Percentiles rank a stretch among this genome's conserved stretches.
phyloP scores from a whole-genome alignment of 129 eudicot species.

The Lactuca sativa region DNA sequence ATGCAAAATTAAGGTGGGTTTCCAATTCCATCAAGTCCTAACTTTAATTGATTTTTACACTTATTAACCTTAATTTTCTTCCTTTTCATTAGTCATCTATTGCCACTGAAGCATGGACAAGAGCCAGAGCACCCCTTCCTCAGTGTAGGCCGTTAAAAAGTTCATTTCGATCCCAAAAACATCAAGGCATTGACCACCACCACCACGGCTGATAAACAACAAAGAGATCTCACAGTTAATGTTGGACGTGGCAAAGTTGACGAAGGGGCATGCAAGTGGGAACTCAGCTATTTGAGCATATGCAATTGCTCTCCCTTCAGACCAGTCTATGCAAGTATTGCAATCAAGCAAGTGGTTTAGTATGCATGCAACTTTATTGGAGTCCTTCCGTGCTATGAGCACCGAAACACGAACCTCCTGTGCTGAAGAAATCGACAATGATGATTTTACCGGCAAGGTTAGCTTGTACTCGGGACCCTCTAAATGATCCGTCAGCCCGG shows the following conservation, averaged over 20 bases:
- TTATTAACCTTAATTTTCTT: background rate
- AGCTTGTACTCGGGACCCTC: conserved; percentile 83
- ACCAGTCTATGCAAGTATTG: conserved; percentile 51
- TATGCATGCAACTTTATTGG: conserved; percentile 69
- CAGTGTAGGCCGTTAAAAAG: conserved; percentile 81
- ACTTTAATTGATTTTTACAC: too few species aligned
- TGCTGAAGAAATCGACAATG: conserved; percentile 54
- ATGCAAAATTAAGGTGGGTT: too few species aligned
- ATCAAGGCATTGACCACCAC: conserved; percentile 56
- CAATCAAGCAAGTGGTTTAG: conserved; percentile 51
- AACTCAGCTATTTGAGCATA: conserved; percentile 80
- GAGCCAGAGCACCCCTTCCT: conserved; percentile 81
- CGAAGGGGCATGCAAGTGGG: conserved; percentile 76
- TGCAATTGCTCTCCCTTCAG: conserved; percentile 73
- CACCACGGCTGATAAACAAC: conserved; percentile 67
- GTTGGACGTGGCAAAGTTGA: conserved; percentile 39
- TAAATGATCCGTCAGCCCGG: conserved; percentile 54
- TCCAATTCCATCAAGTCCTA: too few species aligned
- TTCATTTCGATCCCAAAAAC: conserved; percentile 85
- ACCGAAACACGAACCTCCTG: conserved; percentile 67
- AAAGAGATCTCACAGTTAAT: conserved; percentile 86
- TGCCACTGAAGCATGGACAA: conserved; percentile 97
- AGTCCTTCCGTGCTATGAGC: conserved; percentile 73
- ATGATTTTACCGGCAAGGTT: conserved; percentile 67
- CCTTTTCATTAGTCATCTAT: conserved; percentile 21